Conservation (phyloP, 176 grass and related monocot species). For the Thalia dealbata region DNA sequence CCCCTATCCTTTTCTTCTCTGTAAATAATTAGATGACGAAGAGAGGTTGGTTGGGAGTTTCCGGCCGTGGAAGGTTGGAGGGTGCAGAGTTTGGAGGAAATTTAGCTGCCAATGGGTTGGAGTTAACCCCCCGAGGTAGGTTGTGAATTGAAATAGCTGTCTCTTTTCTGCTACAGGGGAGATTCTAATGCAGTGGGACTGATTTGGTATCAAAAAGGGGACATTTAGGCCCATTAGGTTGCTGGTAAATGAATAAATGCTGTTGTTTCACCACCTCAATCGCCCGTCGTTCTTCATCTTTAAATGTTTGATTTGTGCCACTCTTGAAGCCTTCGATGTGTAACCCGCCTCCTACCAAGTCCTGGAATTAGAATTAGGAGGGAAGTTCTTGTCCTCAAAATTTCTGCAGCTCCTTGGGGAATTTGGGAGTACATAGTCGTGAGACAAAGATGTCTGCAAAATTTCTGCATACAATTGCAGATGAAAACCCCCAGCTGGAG, state of each 20-base stretch:
- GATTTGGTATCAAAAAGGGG: background rate
- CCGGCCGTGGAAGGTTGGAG: background rate
- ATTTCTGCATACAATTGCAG: constrained; percentile 53
- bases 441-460: constrained; percentile 52
- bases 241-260: constrained; percentile 8
- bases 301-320: background rate
- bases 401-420: background rate
- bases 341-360: background rate
- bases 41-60: too few species aligned
- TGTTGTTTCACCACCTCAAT: background rate
- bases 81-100: background rate
- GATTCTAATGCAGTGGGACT: background rate
- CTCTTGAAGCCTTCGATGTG: background rate
- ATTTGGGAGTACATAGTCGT: constrained; percentile 13
- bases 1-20: too few species aligned
- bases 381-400: background rate
- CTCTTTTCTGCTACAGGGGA: background rate
- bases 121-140: background rate
- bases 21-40: too few species aligned
- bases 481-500: constrained; percentile 59
- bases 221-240: background rate
- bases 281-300: background rate
- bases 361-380: background rate
- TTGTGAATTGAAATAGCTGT: background rate
- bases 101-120: constrained; percentile 12